These are phyloP conservation scores for Macrolepiota dolichaula DNA, from an alignment of 768 basidiomycete genomes.

Conservation along the genomic window DNA sequence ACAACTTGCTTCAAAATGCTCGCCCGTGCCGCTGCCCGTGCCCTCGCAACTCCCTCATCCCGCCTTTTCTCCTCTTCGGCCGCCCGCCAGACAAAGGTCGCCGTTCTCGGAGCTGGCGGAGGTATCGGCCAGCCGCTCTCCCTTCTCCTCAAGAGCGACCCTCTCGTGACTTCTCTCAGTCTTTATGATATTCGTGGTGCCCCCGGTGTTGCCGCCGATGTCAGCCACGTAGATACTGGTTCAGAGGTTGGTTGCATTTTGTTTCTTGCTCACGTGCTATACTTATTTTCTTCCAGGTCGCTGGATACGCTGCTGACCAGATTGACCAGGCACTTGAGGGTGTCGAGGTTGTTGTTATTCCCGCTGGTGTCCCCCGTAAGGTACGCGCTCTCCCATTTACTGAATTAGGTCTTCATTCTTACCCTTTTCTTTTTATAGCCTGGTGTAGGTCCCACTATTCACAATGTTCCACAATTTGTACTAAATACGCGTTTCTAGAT, in stretches of 20 bases:
- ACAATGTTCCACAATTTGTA: conserved; percentile 17
- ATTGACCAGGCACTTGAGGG: conserved; percentile 88
- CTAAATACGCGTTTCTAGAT: conserved; percentile 47
- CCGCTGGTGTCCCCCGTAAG: conserved; percentile 99
- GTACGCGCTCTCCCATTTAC: conserved; percentile 36
- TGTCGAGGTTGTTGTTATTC: conserved; percentile 91
- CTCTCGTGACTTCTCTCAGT: conserved; percentile 79
- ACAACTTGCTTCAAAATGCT: conserved; percentile 47
- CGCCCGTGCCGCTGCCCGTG: conserved; percentile 58
- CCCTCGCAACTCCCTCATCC: conserved; percentile 47
- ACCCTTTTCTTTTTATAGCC: conserved; percentile 50
- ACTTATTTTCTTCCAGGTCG: conserved; percentile 45
- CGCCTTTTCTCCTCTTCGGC: conserved; percentile 77
- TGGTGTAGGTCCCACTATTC: conserved; percentile 57
- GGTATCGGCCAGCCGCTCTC: conserved; percentile 98
- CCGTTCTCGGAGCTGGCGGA: conserved; percentile 96
- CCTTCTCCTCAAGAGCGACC: conserved; percentile 89
- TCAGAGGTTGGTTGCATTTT: conserved; percentile 56
- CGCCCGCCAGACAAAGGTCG: conserved; percentile 79
- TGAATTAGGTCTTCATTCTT: conserved; percentile 13
- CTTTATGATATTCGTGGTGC: conserved; percentile 96
- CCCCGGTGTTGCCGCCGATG: conserved; percentile 95
- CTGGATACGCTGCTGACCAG: conserved; percentile 79
- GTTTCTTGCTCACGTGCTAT: background rate
- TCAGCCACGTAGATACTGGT: conserved; percentile 88